phyloP scores from a whole-genome alignment of 495 filamentous ascomycete genomes.

The Lasiosphaeria ovina region DNA sequence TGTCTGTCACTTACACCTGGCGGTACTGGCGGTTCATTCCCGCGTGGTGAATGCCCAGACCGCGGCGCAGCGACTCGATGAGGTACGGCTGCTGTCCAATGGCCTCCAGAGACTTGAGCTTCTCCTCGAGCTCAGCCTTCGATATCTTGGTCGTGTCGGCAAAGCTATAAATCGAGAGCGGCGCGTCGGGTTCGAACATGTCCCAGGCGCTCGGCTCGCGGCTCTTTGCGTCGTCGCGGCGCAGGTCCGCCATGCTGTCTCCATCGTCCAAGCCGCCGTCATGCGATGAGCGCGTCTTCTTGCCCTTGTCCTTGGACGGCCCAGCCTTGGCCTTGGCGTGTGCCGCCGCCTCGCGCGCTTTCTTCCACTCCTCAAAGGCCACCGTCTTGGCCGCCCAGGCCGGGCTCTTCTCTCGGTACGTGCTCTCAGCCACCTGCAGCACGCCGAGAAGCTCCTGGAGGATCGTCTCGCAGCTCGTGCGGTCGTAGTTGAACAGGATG shows the following conservation, averaged over 20 bases:
- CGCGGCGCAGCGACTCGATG: conserved; percentile 51
- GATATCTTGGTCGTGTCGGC: conserved; percentile 57
- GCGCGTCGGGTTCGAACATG: conserved; percentile 62
- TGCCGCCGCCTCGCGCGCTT: conserved; percentile 35
- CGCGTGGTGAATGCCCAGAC: conserved; percentile 73
- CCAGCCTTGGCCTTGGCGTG: conserved; percentile 29
- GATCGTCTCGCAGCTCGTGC: conserved; percentile 59
- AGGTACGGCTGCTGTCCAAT: neutral
- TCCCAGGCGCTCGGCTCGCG: conserved; percentile 55
- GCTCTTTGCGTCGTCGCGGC: conserved; percentile 23
- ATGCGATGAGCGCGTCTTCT: neutral
- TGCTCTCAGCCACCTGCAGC: conserved; percentile 51
- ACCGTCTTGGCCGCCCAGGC: conserved; percentile 59
- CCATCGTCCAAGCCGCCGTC: conserved; percentile 31
- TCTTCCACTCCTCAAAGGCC: conserved; percentile 53
- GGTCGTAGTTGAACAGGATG: conserved; percentile 75
- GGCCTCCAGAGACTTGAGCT: conserved; percentile 41
- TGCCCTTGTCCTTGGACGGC: conserved; percentile 36
- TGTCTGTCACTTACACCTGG: conserved; percentile 38
- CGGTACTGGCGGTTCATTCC: conserved; percentile 77
- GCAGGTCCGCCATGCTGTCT: conserved; percentile 37
- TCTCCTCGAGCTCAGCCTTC: conserved; percentile 51
- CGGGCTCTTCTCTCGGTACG: conserved; percentile 54
- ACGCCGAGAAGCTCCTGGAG: conserved; percentile 45
- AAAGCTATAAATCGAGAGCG: conserved; percentile 62